A percentile compares a stretch with the other conserved stretches of the same genome.
phyloP scores from a whole-genome alignment of 1,139 yeast species.

The Citeromyces siamensis region DNA sequence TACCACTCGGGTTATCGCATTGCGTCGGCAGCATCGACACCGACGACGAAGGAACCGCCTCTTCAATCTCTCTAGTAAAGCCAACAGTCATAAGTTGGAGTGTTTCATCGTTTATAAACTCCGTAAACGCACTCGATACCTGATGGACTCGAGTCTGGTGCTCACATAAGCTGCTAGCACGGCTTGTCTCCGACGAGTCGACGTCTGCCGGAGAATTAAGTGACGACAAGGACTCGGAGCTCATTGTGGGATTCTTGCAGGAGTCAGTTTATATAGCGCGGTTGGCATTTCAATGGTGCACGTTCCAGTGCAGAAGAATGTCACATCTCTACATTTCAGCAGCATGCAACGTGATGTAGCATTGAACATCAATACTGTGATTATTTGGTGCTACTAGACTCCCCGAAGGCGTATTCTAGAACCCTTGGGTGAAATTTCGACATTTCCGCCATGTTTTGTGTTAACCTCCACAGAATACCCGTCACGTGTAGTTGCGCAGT shows the following conservation, averaged over 20 bases:
- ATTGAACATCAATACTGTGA: too few species aligned
- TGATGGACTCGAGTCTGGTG: background rate
- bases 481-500: too few species aligned
- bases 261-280: too few species aligned
- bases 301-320: background rate
- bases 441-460: too few species aligned
- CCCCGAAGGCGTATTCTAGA: too few species aligned
- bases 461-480: too few species aligned
- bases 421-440: too few species aligned
- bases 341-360: background rate
- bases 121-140: background rate
- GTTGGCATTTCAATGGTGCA: too few species aligned
- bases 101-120: background rate
- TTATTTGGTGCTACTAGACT: too few species aligned
- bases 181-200: background rate
- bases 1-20: slow-evolving; percentile 28
- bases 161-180: background rate
- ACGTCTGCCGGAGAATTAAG: background rate
- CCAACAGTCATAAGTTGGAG: background rate
- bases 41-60: slow-evolving; percentile 4
- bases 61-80: background rate
- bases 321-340: background rate
- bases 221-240: slow-evolving; percentile 12
- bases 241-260: background rate
- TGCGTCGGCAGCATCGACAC: slow-evolving; percentile 31